Evolutionary conservation across 345 rosid species (phyloP).

Genomic region (Physaria fendleri): DNA sequence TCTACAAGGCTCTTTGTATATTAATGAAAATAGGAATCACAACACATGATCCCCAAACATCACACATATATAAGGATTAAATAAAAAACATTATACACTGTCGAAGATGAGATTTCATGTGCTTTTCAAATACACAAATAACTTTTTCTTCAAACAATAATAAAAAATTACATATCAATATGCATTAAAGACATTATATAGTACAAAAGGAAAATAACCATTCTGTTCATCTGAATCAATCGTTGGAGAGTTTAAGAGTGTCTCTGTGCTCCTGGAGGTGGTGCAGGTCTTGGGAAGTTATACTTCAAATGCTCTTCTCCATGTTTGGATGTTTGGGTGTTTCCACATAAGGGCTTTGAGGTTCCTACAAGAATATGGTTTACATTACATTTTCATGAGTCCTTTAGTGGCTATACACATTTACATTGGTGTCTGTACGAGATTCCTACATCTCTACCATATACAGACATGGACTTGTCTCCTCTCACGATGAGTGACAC

Average conservation of each 20-base stretch:
- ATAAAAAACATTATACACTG: constrained; percentile 20
- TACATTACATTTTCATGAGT: constrained; percentile 2
- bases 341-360: too few species aligned
- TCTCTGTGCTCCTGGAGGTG: too few species aligned
- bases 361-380: too few species aligned
- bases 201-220: background rate
- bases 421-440: background rate
- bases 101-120: constrained; percentile 26
- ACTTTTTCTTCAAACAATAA: too few species aligned
- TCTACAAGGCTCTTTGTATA: background rate
- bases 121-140: constrained; percentile 10
- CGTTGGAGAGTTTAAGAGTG: too few species aligned
- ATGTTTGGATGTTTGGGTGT: too few species aligned
- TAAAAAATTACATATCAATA: too few species aligned
- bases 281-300: too few species aligned
- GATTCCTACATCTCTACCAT: background rate
- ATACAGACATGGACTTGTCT: background rate
- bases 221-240: constrained; percentile 11
- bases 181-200: constrained; percentile 6
- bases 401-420: background rate
- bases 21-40: background rate
- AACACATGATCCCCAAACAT: constrained; percentile 17
- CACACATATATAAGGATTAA: background rate
- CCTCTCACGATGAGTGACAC: background rate
- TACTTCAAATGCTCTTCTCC: too few species aligned